These are phyloP conservation scores for Arthroderma sp. DNA, from an alignment of 2,329 filamentous ascomycete species.

Conservation along the genomic window DNA sequence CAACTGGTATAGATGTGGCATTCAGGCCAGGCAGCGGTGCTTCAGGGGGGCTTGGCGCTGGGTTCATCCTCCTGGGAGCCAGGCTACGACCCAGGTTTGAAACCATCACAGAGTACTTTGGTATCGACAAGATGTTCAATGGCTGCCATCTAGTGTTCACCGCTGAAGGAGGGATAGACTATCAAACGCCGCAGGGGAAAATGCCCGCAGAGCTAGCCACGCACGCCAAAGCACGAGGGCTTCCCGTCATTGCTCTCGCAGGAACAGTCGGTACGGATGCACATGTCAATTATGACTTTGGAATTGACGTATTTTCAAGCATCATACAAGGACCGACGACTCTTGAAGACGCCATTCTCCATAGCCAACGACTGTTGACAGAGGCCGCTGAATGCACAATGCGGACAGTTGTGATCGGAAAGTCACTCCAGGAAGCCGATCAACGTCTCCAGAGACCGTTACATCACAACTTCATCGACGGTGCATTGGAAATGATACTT, in stretches of 20 bases:
- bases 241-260: constrained; percentile 36
- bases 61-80: constrained; percentile 37
- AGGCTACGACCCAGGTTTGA: constrained; percentile 36
- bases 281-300: constrained; percentile 20
- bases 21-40: constrained; percentile 36
- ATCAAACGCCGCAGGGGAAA: constrained; percentile 40
- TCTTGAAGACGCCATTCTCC: constrained; percentile 18
- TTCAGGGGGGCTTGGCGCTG: constrained; percentile 40
- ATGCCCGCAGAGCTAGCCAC: constrained; percentile 41
- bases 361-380: constrained; percentile 15
- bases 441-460: not conserved
- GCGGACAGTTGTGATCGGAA: constrained; percentile 17
- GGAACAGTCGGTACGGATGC: constrained; percentile 30
- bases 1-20: constrained; percentile 26
- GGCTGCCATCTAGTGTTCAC: constrained; percentile 40
- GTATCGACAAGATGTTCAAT: constrained; percentile 34
- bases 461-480: not conserved
- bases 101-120: constrained; percentile 39
- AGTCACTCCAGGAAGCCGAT: not conserved
- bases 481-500: not conserved
- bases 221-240: constrained; percentile 32
- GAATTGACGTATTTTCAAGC: constrained; percentile 22
- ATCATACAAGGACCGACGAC: constrained; percentile 19
- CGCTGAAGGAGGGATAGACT: constrained; percentile 41
- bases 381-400: constrained; percentile 21